These are phyloP conservation scores for Iberis pinnata DNA, from an alignment of 345 rosid species.

Conservation along the genomic window DNA sequence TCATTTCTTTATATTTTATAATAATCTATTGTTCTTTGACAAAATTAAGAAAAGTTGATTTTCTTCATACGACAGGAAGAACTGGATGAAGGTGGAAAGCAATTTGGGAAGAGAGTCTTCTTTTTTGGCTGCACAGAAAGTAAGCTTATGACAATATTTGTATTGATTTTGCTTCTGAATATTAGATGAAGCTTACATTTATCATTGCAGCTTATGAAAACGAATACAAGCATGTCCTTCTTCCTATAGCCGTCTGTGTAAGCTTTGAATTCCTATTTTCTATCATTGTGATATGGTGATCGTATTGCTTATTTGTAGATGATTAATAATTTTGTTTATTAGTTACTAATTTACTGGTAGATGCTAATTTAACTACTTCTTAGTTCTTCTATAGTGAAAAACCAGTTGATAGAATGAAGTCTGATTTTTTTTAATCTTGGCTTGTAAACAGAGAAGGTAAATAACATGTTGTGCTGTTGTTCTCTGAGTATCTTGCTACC, in stretches of 20 bases:
- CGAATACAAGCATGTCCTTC: conserved; percentile 34
- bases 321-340: not conserved
- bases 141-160: conserved; percentile 30
- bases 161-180: not conserved
- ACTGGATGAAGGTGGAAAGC: conserved; percentile 75
- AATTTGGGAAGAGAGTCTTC: conserved; percentile 58
- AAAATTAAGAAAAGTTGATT: not conserved
- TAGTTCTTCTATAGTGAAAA: conserved; percentile 70
- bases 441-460: conserved; percentile 86
- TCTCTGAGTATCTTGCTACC: not conserved
- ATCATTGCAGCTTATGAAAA: conserved; percentile 59
- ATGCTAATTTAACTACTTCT: no score
- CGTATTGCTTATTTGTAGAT: not conserved
- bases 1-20: not conserved
- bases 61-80: conserved; percentile 49
- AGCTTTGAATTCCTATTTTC: no score
- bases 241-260: conserved; percentile 80
- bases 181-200: not conserved
- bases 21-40: not conserved
- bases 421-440: conserved; percentile 55
- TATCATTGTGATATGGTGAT: not conserved
- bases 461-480: not conserved
- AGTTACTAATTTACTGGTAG: conserved; percentile 41
- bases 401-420: conserved; percentile 54
- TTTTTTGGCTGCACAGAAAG: conserved; percentile 86